Base-by-base conservation (phyloP, 2,329 filamentous ascomycete species). In the Metarhizium sp. region DNA sequence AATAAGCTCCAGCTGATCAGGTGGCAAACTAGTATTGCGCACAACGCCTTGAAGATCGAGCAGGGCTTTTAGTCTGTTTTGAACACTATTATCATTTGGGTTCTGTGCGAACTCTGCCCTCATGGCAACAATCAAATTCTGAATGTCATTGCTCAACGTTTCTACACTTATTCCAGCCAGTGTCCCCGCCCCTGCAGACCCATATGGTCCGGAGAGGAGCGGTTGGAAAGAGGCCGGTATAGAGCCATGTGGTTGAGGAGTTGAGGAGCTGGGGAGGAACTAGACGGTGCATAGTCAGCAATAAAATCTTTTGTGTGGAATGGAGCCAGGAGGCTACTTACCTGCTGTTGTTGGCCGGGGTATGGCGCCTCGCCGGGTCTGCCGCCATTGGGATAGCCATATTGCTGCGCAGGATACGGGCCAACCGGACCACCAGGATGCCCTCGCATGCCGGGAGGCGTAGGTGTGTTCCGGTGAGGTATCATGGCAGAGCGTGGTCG, bases 1-100 rank as follows among this genome's bases (percentile, higher is more conserved):
- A 72, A 96, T 88, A 69, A 88, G 82, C 72, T 88, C 84, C 68
- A 96, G 80, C 74, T 95, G 88, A 66, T 92, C 86, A 64, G 85
- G 84, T 57, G 86, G 86, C 68, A 96, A 78, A 67, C 86, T 85
- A 71, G 90, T 87, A 63, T 79, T 86, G 69, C 88, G 84, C 67
- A 96, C 76, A 62, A 79, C 84, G 57, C 63, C 65, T 74, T 95
- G 90, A 60, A 97, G 80, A 71, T 94, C 89, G 71, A 92, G 76
- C 63, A 96, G 81, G 59, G 91, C 90, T 73, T 90, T 88, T 66
- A 96, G 76, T 73, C 88, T 89, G 66, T 83, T 86, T 69, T 90
- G 86, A 67, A 90, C 79, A 72, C 84, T 82, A 71, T 78, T 73
- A 76, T 96, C 88, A 76, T 86, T 82, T 58, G 87, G 87, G 69